These are phyloP conservation scores for Gracilaria domingensis DNA, from an alignment of 23 red algal genomes.

Conservation along the genomic window DNA sequence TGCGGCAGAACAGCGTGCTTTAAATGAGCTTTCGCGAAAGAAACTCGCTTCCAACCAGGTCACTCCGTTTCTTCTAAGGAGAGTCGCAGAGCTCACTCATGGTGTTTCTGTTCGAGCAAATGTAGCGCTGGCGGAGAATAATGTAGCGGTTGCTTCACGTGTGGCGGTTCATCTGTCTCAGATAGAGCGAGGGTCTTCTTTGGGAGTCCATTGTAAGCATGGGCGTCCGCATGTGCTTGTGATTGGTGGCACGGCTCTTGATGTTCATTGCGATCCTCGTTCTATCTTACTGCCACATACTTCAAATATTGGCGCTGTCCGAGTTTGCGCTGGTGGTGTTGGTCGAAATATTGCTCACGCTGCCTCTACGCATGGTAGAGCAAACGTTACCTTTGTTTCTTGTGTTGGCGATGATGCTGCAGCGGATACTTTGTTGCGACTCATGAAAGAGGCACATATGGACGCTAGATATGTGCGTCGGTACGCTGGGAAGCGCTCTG, in stretches of 20 bases:
- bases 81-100: slow-evolving; percentile 73
- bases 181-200: neutral
- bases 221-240: slow-evolving; percentile 35
- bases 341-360: slow-evolving; percentile 71
- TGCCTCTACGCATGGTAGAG: slow-evolving; percentile 13
- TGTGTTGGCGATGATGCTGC: slow-evolving; percentile 58
- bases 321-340: slow-evolving; percentile 64
- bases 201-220: neutral
- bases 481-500: slow-evolving; percentile 21
- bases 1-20: slow-evolving; percentile 54
- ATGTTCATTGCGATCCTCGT: slow-evolving; percentile 19
- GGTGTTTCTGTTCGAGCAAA: slow-evolving; percentile 79
- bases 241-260: slow-evolving; percentile 42
- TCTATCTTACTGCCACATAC: slow-evolving; percentile 10
- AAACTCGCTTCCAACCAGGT: slow-evolving; percentile 24
- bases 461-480: neutral
- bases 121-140: slow-evolving; percentile 74
- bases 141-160: slow-evolving; percentile 82
- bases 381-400: slow-evolving; percentile 47
- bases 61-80: slow-evolving; percentile 85
- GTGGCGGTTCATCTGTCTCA: slow-evolving; percentile 53
- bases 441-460: slow-evolving; percentile 20
- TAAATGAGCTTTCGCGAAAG: slow-evolving; percentile 45
- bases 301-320: slow-evolving; percentile 67
- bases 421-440: slow-evolving; percentile 12